Conservation (phyloP, 225 moss, liverwort and hornwort genomes). For the Pleurozium schreberi region DNA sequence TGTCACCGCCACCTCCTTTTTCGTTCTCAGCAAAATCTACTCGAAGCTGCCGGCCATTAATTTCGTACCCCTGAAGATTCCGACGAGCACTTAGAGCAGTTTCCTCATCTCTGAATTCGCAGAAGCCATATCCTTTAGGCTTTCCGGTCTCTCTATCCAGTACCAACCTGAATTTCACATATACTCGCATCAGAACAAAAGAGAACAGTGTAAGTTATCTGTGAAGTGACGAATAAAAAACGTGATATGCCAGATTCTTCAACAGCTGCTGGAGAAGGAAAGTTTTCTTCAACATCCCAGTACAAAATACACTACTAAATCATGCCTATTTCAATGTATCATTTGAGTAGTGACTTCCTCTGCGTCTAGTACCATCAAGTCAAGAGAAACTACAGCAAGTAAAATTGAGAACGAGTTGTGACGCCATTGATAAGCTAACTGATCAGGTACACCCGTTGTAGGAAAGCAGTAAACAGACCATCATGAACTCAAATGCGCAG, state of each 20-base stretch:
- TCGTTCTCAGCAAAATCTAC: conserved; percentile 71
- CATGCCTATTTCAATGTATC: not conserved
- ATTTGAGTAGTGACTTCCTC: not conserved
- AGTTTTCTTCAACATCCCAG: not conserved
- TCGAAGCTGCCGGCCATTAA: conserved; percentile 79
- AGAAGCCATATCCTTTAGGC: conserved; percentile 98
- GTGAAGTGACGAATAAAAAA: not conserved
- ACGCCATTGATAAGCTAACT: not conserved
- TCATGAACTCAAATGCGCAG: conserved; percentile 1
- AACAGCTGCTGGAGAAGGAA: not conserved
- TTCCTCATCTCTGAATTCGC: conserved; percentile 99
- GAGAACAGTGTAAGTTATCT: not conserved
- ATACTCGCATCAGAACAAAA: not conserved
- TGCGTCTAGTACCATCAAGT: not conserved
- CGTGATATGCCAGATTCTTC: not conserved
- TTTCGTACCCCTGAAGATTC: conserved; percentile 95
- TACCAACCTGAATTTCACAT: conserved; percentile 78
- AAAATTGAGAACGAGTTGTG: not conserved
- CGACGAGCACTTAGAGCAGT: conserved; percentile 98
- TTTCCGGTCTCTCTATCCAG: conserved; percentile 97
- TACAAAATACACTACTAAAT: not conserved
- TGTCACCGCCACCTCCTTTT: conserved; percentile 77
- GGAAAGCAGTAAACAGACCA: not conserved
- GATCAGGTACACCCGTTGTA: not conserved
- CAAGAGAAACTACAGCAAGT: not conserved